Evolutionary conservation across 495 filamentous ascomycete genomes (phyloP).

Genomic region (Tuber calosporum): DNA sequence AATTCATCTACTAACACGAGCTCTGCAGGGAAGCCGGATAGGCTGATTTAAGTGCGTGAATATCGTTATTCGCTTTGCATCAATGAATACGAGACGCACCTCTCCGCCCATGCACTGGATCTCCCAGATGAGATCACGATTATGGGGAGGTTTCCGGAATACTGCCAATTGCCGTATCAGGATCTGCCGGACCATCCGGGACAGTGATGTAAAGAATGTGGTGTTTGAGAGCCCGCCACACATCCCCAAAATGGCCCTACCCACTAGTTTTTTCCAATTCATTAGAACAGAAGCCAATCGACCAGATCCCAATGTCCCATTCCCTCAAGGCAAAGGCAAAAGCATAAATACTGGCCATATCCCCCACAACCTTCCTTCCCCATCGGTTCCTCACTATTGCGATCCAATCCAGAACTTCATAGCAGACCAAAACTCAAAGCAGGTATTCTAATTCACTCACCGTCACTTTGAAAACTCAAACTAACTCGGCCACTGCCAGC

Average conservation of each 20-base stretch:
- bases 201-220: neutral
- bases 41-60: neutral
- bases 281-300: neutral
- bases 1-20: too few species aligned
- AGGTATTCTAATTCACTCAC: neutral
- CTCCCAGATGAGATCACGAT: neutral
- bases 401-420: neutral
- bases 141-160: neutral
- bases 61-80: neutral
- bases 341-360: neutral
- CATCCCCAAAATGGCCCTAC: neutral
- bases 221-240: neutral
- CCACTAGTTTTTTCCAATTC: neutral
- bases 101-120: neutral
- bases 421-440: neutral
- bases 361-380: neutral
- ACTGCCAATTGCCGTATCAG: neutral
- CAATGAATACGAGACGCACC: neutral
- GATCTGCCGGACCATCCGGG: neutral
- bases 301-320: neutral
- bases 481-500: neutral
- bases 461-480: neutral
- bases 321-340: neutral
- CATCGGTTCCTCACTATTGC: neutral
- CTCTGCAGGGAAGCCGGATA: neutral